Evolutionary conservation across 306 rosid species (phyloP).

Genomic region (Cicer yamashitae): DNA sequence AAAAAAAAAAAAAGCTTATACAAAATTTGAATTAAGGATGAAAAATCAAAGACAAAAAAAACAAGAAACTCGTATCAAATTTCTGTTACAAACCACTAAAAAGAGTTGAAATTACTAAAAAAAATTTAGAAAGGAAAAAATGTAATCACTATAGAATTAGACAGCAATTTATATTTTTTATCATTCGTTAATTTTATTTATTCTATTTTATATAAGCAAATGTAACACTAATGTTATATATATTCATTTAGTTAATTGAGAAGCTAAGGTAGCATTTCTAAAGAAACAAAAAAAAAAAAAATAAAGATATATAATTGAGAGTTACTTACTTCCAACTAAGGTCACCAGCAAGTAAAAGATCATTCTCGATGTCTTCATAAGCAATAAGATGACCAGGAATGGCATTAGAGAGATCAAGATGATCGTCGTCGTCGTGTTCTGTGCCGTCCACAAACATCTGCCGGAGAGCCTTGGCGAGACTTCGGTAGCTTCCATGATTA

Average conservation of each 20-base stretch:
- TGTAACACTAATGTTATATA: too few relatives aligned
- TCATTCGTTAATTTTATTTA: too few relatives aligned
- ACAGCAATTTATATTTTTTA: too few relatives aligned
- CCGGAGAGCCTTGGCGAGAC: constrained; percentile 75
- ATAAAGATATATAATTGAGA: not conserved
- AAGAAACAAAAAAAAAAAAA: too few relatives aligned
- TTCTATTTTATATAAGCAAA: too few relatives aligned
- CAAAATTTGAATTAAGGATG: not conserved
- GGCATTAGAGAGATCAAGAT: constrained; percentile 73
- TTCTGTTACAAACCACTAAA: too few relatives aligned
- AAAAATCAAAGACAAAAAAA: not conserved
- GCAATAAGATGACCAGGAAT: constrained; percentile 86
- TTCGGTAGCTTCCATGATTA: constrained; percentile 73
- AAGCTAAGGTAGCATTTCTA: too few relatives aligned
- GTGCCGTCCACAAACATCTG: constrained; percentile 65
- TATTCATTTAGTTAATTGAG: too few relatives aligned
- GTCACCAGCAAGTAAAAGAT: constrained; percentile 95
- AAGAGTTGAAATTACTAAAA: too few relatives aligned
- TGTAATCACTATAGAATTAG: too few relatives aligned
- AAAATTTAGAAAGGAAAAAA: too few relatives aligned
- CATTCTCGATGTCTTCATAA: constrained; percentile 87
- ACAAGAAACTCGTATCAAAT: not conserved
- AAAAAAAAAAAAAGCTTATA: too few relatives aligned
- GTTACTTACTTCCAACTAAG: constrained; percentile 83
- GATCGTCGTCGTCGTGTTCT: not conserved